Percentiles rank a stretch among this genome's conserved stretches.
Evolutionary conservation across 2,329 filamentous ascomycete genomes (phyloP).

Genomic region (Claviceps africana): DNA sequence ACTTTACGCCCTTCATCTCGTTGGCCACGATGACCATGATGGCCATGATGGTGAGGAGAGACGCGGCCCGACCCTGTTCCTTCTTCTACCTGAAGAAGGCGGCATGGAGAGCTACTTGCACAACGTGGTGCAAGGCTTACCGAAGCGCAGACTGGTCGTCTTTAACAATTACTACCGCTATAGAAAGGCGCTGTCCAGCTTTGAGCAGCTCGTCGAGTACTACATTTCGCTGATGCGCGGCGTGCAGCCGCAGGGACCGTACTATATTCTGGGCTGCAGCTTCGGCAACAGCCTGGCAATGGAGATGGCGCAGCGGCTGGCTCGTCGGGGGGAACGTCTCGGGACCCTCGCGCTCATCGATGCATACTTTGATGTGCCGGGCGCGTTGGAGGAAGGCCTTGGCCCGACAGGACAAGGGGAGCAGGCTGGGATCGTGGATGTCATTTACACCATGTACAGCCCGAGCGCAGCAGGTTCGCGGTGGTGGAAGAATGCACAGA

Average conservation of each 20-base stretch:
- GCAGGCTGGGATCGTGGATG: background rate
- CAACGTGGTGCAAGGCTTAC: background rate
- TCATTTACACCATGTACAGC: background rate
- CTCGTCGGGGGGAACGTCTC: background rate
- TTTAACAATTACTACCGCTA: conserved; percentile 1
- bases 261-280: background rate
- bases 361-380: conserved; percentile 1
- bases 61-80: background rate
- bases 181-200: background rate
- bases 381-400: background rate
- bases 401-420: background rate
- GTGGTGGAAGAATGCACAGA: background rate
- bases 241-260: background rate
- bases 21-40: background rate
- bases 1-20: background rate
- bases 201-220: background rate
- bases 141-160: background rate
- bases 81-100: conserved; percentile 1
- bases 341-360: background rate
- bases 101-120: conserved; percentile 1
- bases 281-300: background rate
- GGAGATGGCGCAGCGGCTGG: background rate
- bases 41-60: background rate
- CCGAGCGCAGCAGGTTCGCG: background rate
- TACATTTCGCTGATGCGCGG: background rate